Evolutionary conservation across 1,284 basidiomycete genomes (phyloP), one percentile per base, ranked within the genome.

Genomic region (Rhodotorula sp.): DNA sequence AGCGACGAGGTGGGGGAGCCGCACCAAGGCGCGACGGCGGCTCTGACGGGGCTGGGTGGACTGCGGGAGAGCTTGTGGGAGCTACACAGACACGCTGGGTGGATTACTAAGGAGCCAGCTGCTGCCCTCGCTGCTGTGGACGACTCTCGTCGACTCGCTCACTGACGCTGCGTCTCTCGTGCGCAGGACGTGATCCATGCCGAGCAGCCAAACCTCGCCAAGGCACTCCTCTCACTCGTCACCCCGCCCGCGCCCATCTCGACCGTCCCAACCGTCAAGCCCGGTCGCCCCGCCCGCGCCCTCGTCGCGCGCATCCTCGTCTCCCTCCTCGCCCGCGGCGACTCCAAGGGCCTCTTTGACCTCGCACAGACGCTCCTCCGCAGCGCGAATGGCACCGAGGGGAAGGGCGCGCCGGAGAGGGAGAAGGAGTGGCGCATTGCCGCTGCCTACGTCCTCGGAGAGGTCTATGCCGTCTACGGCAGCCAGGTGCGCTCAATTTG

Each of bases 261-360:
- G 21, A 44, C 52, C 25, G 19, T 69, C 14, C 19, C 68, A 0
- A 58, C 70, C 21, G 77, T 80, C 41, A 77, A 78, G 46, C 93
- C 94, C 1, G 94, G 95, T 27, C 88, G 93, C 34, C 92, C 92
- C 4, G 84, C 93, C 62, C 87, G 96, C 52, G 90, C 91, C 72
- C 84, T 93, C 5, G 86, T 91, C 60, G 88, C 91, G 10, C 85
- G 91, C 83, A 93, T 91, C 78, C 82, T 97, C 57, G 83, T 92
- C 64, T 81, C 85, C 27, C 78, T 97, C n/a, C 95, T 96, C 82
- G 86, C 85, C 49, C 86, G 89, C 23, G 91, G 91, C 74, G 94
- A 97, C 79, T 89, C 89, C 4, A 87, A 89, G 80, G 88, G 89
- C 2, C 82, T 97, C 64, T 97, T 94, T 77, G 95, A 98, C 78